Base-by-base conservation (phyloP, 495 filamentous ascomycete genomes). In the Penicillium subrubescens region DNA sequence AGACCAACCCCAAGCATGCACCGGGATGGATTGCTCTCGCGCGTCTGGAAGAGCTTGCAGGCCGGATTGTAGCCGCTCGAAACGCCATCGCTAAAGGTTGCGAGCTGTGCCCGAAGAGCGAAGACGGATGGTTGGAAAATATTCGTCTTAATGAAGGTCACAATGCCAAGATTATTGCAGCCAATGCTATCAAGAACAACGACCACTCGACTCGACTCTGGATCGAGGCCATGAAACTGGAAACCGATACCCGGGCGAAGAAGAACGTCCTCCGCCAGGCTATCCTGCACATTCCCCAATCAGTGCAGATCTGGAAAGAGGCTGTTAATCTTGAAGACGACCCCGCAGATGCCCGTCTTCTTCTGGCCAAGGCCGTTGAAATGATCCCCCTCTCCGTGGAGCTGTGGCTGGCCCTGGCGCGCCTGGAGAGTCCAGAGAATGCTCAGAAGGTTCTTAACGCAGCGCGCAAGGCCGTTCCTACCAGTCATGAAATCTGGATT, bases 1-100 rank as follows among this genome's bases (percentile, higher is more conserved):
- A 92, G 71, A 97, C 94, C 23, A 99, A 99, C 72, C 92, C 92
- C 0, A 92, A 92, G 53, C 94, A 97, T 69, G 93, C 90, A 0
- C 93, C 94, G n/a, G 96, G 93, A 39, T 98, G 94, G 91, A 94
- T 98, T 70, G 95, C 95, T 5, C 89, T 93, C 17, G 92, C 93
- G n/a, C 87, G 94, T 67, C 75, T 99, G 61, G 96, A 99, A 72
- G 92, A 97, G 70, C 76, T 94, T 41, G 95, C 95, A 17, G 95
- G 96, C 8, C 95, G 94, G 67, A 89, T 91, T 59, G 92, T 93
- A 29, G 87, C 91, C 8, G 94, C 96, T 19, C 86, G 94, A 59
- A 93, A 88, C 60, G 79, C 93, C 53, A 97, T 98, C 60, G 86
- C 90, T 2, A 86, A 89, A 67, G 96, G 96, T 12, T 94, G 92